Evolutionary conservation across 352 stramenopile genomes (phyloP), one percentile per base, ranked within the genome.

Genomic region (Pythium graminicola): DNA sequence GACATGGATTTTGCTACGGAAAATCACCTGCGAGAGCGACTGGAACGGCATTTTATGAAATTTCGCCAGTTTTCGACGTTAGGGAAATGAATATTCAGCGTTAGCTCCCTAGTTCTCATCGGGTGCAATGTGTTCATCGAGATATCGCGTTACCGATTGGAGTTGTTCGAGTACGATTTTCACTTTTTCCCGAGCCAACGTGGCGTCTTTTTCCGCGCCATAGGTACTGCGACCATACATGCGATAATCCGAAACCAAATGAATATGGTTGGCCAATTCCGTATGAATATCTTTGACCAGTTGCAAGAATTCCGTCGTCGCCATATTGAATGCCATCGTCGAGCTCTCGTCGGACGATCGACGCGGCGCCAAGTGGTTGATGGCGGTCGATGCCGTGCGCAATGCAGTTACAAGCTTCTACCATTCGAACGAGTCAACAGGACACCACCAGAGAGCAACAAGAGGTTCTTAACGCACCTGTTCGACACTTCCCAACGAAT

Each of bases 261-360:
- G 82, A 54, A 90, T 86, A 60, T 93, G 79, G 61, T 72, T 75
- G 14, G 80, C 82, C 17, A 93, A 68, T 54, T 93, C 82, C 6
- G 73, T 71, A 69, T 93, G 82, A 54, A 93, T 86, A 58, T 89
- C 78, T 49, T 85, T 77, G n/a, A 93, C 72, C 39, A 91, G 73
- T 67, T 91, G 82, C 50, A 93, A 63, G 62, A 93, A 93, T 56
- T 91, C 80, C 36, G 76, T 89, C 54, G 80, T 86, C 19, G 82
- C 59, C 46, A 71, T 67, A 59, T 84, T 88, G 59, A 93, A 93
- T 28, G 77, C 73, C 49, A 82, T 75, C 13, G 67, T 81, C 31
- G 73, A 77, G 57, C 54, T 88, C 48, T 86, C 76, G 3, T 88
- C 76, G 0, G 72, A 81, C 22, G 79, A 83, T 11, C 65, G 69